Conservation (phyloP, 2,329 filamentous ascomycete genomes). For the Microdochium paspali region DNA sequence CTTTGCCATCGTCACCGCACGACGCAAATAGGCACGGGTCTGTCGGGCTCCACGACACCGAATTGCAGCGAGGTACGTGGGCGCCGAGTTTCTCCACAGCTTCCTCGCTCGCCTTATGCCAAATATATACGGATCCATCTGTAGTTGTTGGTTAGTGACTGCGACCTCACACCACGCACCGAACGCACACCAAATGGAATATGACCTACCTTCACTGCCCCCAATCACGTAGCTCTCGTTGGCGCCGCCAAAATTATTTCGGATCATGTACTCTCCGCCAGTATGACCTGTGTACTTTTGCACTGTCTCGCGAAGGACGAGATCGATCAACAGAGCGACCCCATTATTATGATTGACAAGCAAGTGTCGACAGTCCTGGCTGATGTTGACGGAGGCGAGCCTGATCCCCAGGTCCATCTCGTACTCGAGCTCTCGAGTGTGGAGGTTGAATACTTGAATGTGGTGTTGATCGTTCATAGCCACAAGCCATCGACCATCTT, state of each 20-base stretch:
- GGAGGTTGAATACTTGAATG: constrained; percentile 75
- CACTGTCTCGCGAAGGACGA: constrained; percentile 61
- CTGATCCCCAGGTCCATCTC: constrained; percentile 60
- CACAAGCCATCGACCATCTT: constrained; percentile 70
- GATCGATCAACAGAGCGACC: constrained; percentile 69
- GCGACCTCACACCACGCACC: not conserved
- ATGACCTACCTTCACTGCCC: constrained; percentile 70
- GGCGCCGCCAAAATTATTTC: constrained; percentile 78
- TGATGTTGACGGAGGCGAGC: constrained; percentile 73
- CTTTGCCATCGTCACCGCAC: constrained; percentile 76
- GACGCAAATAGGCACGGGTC: constrained; percentile 82
- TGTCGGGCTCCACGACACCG: constrained; percentile 79
- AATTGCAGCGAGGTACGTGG: constrained; percentile 72
- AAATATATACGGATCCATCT: constrained; percentile 70
- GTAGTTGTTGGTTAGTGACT: not conserved
- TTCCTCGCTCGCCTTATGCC: constrained; percentile 76
- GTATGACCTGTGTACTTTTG: constrained; percentile 68
- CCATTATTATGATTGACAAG: constrained; percentile 75
- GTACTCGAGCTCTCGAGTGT: constrained; percentile 65
- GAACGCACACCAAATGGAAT: not conserved
- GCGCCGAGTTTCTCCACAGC: constrained; percentile 68
- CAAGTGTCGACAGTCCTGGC: constrained; percentile 68
- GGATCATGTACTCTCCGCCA: constrained; percentile 70
- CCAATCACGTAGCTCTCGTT: constrained; percentile 86
- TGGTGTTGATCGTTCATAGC: constrained; percentile 62